These are phyloP conservation scores for Sclerotinia spermophila DNA, from an alignment of 2,329 filamentous ascomycete species.

Conservation along the genomic window DNA sequence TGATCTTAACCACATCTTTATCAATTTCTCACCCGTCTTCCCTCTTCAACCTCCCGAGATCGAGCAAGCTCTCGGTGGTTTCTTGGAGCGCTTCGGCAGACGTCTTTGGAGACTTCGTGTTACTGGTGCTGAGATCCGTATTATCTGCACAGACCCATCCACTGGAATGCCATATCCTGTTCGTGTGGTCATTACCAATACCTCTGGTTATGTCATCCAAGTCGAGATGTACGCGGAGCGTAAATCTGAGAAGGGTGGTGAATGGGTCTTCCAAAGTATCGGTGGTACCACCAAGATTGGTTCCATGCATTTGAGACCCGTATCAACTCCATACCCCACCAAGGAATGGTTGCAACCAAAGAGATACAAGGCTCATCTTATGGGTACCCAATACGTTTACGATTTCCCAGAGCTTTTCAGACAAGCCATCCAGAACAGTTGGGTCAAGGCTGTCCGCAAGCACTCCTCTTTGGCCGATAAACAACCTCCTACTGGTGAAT, in stretches of 20 bases:
- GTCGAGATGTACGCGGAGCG: slow-evolving; percentile 97
- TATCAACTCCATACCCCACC: slow-evolving; percentile 89
- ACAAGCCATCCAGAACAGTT: slow-evolving; percentile 94
- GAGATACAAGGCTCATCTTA: slow-evolving; percentile 97
- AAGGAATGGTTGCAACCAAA: slow-evolving; percentile 99
- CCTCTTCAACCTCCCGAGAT: slow-evolving; percentile 85
- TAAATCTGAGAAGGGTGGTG: slow-evolving; percentile 89
- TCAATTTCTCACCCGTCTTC: slow-evolving; percentile 98
- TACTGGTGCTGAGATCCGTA: slow-evolving; percentile 95
- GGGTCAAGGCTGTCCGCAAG: slow-evolving; percentile 71
- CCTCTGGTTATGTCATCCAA: slow-evolving; percentile 94
- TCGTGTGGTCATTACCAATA: slow-evolving; percentile 96
- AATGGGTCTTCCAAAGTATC: slow-evolving; percentile 98
- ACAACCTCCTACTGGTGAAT: slow-evolving; percentile 82
- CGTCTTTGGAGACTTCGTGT: slow-evolving; percentile 96
- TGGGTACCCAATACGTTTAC: slow-evolving; percentile 99
- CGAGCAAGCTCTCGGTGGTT: slow-evolving; percentile 87
- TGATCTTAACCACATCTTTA: slow-evolving; percentile 99
- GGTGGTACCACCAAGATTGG: slow-evolving; percentile 93
- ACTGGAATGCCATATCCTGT: slow-evolving; percentile 86
- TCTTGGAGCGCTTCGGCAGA: slow-evolving; percentile 93
- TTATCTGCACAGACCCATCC: slow-evolving; percentile 87
- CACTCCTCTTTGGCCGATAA: slow-evolving; percentile 72
- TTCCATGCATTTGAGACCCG: slow-evolving; percentile 87
- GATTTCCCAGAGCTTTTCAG: slow-evolving; percentile 99